These are phyloP conservation scores for Exophiala phaeomuriformis DNA, from an alignment of 2,329 filamentous ascomycete species.

Conservation along the genomic window DNA sequence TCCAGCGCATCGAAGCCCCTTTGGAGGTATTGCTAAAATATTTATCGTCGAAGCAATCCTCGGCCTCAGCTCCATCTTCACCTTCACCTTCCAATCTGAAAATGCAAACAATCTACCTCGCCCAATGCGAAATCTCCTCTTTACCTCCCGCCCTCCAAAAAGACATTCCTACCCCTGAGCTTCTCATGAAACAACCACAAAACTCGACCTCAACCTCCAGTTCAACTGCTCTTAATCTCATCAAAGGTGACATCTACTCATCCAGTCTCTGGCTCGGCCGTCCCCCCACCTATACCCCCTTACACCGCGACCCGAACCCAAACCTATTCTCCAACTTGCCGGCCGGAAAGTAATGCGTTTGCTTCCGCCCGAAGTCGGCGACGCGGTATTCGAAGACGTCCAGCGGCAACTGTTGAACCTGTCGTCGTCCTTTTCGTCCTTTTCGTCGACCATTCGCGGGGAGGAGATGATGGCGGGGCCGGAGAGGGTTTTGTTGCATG, in stretches of 20 bases:
- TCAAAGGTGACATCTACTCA: slow-evolving; percentile 77
- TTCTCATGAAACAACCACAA: slow-evolving; percentile 1
- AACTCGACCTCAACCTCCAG: slow-evolving; percentile 47
- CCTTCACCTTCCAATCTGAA: slow-evolving; percentile 21
- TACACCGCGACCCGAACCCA: slow-evolving; percentile 89
- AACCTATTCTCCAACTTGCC: slow-evolving; percentile 82
- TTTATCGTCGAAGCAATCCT: slow-evolving; percentile 30
- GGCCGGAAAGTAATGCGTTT: slow-evolving; percentile 68
- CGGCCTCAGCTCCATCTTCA: slow-evolving; percentile 26
- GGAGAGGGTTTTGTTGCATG: slow-evolving; percentile 60
- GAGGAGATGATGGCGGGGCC: slow-evolving; percentile 85
- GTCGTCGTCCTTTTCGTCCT: slow-evolving; percentile 19
- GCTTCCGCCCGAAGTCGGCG: slow-evolving; percentile 57
- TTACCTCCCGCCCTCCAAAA: slow-evolving; percentile 56
- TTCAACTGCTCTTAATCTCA: slow-evolving; percentile 33
- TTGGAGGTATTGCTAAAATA: slow-evolving; percentile 58
- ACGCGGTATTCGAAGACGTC: slow-evolving; percentile 53
- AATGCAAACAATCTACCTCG: slow-evolving; percentile 62
- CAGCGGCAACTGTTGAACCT: slow-evolving; percentile 30
- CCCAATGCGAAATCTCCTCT: slow-evolving; percentile 65
- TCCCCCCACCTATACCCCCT: slow-evolving; percentile 78
- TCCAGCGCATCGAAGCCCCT: slow-evolving; percentile 43
- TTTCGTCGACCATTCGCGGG: slow-evolving; percentile 51
- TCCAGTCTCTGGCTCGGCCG: slow-evolving; percentile 83
- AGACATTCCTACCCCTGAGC: slow-evolving; percentile 59